These are phyloP conservation scores for Mentha longifolia DNA, from an alignment of 257 asterid genomes.

Conservation along the genomic window DNA sequence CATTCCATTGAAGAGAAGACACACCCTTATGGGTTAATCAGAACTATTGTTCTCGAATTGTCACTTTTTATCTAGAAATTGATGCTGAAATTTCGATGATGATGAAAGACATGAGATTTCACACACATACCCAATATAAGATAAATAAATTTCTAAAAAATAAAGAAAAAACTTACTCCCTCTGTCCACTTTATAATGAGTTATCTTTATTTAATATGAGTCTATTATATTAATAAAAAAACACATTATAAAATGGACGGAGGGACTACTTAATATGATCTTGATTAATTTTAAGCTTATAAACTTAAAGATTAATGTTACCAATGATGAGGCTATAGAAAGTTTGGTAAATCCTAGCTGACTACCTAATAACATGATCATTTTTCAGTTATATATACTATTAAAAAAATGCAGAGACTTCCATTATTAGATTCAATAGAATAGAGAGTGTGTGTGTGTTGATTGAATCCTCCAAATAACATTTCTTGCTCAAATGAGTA, in stretches of 20 bases:
- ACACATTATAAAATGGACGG: too few relatives aligned
- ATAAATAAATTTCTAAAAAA: too few relatives aligned
- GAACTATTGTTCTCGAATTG: not conserved
- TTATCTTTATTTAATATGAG: too few relatives aligned
- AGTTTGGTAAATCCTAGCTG: not conserved
- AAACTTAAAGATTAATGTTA: too few relatives aligned
- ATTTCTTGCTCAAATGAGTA: constrained; percentile 72
- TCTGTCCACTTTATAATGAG: too few relatives aligned
- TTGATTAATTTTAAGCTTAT: too few relatives aligned
- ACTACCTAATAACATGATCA: not conserved
- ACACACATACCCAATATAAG: not conserved
- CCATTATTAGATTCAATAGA: not conserved
- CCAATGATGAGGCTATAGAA: not conserved
- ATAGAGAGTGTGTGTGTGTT: not conserved
- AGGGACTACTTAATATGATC: too few relatives aligned
- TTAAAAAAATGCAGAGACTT: too few relatives aligned
- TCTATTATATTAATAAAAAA: too few relatives aligned
- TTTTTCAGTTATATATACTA: not conserved
- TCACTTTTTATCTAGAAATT: not conserved
- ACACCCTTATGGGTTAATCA: too few relatives aligned
- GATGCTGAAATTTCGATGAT: not conserved
- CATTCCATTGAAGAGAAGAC: too few relatives aligned
- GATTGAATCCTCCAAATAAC: constrained; percentile 42
- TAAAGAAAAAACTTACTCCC: too few relatives aligned
- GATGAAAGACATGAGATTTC: not conserved